Percentiles rank a stretch among this genome's conserved stretches.
These are phyloP conservation scores for Patellifolia procumbens DNA, from an alignment of 179 eudicot species.

Conservation along the genomic window DNA sequence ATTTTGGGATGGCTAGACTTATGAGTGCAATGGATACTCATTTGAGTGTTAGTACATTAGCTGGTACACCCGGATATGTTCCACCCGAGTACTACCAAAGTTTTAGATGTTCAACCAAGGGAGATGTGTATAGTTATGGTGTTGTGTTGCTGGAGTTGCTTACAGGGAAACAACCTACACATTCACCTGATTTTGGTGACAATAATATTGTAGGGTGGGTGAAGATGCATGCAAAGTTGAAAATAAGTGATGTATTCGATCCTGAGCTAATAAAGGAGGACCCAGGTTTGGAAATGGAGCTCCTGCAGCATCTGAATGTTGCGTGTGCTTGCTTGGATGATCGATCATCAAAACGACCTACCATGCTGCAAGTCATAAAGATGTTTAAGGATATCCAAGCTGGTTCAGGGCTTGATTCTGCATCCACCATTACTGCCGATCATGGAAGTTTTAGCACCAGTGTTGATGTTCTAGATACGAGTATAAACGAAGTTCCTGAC, in stretches of 20 bases:
- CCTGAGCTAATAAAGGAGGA: constrained; percentile 63
- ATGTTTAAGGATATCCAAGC: constrained; percentile 93
- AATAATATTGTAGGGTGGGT: constrained; percentile 91
- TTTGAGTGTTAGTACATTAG: constrained; percentile 85
- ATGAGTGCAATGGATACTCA: constrained; percentile 92
- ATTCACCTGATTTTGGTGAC: constrained; percentile 88
- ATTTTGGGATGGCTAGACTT: constrained; percentile 91
- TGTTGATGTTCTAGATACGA: constrained; percentile 52
- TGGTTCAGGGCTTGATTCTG: constrained; percentile 64
- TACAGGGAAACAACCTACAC: constrained; percentile 74
- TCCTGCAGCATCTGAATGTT: constrained; percentile 65
- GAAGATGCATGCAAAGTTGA: constrained; percentile 59
- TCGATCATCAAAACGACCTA: constrained; percentile 67
- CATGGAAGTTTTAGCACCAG: constrained; percentile 36
- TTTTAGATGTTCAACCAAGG: constrained; percentile 72
- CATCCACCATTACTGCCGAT: constrained; percentile 45
- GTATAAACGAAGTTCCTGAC: constrained; percentile 69
- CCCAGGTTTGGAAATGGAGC: constrained; percentile 65
- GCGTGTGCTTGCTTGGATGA: constrained; percentile 89
- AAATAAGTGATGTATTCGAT: constrained; percentile 70
- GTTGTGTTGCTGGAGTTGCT: constrained; percentile 88
- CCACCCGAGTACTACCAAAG: constrained; percentile 94
- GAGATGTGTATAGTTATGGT: constrained; percentile 93
- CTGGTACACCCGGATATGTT: constrained; percentile 94
- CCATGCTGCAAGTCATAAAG: constrained; percentile 92